Conservation (phyloP, 2,329 filamentous ascomycete species). For the Rutstroemia sp. region DNA sequence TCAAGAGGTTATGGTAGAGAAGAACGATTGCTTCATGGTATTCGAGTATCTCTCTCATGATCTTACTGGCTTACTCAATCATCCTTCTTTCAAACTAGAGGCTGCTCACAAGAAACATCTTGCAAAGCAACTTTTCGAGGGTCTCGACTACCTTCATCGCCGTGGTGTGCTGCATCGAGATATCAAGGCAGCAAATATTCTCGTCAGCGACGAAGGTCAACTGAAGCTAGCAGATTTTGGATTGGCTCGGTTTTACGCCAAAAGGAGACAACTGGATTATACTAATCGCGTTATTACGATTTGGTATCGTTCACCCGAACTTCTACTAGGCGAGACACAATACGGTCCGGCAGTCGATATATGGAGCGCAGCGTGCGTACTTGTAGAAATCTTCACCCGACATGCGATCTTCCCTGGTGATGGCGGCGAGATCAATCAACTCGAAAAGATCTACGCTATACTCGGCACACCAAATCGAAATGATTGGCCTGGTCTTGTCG, state of each 20-base stretch:
- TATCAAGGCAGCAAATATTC: constrained; percentile 96
- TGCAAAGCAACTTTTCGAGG: constrained; percentile 86
- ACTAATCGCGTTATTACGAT: constrained; percentile 98
- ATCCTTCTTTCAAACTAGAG: constrained; percentile 83
- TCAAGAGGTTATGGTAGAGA: constrained; percentile 94
- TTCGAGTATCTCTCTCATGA: constrained; percentile 98
- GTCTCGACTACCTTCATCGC: constrained; percentile 85
- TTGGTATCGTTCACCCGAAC: constrained; percentile 89
- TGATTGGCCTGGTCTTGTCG: constrained; percentile 84
- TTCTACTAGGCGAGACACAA: constrained; percentile 83
- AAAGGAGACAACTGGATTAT: constrained; percentile 85
- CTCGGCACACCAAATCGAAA: constrained; percentile 78
- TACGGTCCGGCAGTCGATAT: constrained; percentile 89
- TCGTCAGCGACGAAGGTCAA: constrained; percentile 82
- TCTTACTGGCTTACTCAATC: constrained; percentile 87
- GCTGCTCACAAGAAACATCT: constrained; percentile 86
- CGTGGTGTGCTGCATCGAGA: constrained; percentile 93
- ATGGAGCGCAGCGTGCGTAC: constrained; percentile 95
- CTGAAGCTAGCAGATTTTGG: constrained; percentile 96
- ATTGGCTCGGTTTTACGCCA: constrained; percentile 91
- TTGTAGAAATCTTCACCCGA: constrained; percentile 92
- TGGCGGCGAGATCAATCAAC: constrained; percentile 88
- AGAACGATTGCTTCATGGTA: constrained; percentile 99
- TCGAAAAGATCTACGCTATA: constrained; percentile 93
- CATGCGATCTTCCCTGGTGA: constrained; percentile 94